Conservation (phyloP, 768 basidiomycete genomes). For the Arthromyces matolae region DNA sequence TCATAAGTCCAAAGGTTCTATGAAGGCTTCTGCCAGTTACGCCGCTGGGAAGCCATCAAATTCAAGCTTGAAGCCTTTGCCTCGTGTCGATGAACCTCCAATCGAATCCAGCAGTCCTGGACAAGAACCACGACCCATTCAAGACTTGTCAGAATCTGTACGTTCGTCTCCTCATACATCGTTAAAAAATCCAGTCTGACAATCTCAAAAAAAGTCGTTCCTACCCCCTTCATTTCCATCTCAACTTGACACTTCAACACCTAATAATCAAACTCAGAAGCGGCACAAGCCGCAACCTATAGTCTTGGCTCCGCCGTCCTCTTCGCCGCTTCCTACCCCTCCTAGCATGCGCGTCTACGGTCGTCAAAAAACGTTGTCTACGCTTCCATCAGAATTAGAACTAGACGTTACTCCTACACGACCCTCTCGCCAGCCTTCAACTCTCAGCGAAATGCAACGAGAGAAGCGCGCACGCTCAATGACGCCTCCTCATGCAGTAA, state of each 20-base stretch:
- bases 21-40: not conserved
- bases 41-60: constrained; percentile 4
- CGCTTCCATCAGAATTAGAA: constrained; percentile 7
- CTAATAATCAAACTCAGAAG: constrained; percentile 23
- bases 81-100: constrained; percentile 4
- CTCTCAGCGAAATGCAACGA: not conserved
- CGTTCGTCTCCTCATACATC: constrained; percentile 3
- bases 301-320: constrained; percentile 24
- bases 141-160: constrained; percentile 28
- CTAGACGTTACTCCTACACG: constrained; percentile 13
- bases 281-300: constrained; percentile 46
- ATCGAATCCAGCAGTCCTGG: not conserved
- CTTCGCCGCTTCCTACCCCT: constrained; percentile 22
- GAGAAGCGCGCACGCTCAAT: constrained; percentile 15
- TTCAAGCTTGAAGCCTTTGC: not conserved
- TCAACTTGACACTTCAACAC: constrained; percentile 52
- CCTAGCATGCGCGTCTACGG: constrained; percentile 22
- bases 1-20: constrained; percentile 24
- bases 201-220: constrained; percentile 28
- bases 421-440: not conserved
- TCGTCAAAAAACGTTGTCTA: constrained; percentile 10
- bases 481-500: constrained; percentile 12
- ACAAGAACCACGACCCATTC: constrained; percentile 10
- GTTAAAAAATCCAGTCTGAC: constrained; percentile 2
- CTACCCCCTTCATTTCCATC: constrained; percentile 55